Conservation (phyloP, 2,329 filamentous ascomycete genomes). For the Hypoxylon rubiginosum region DNA sequence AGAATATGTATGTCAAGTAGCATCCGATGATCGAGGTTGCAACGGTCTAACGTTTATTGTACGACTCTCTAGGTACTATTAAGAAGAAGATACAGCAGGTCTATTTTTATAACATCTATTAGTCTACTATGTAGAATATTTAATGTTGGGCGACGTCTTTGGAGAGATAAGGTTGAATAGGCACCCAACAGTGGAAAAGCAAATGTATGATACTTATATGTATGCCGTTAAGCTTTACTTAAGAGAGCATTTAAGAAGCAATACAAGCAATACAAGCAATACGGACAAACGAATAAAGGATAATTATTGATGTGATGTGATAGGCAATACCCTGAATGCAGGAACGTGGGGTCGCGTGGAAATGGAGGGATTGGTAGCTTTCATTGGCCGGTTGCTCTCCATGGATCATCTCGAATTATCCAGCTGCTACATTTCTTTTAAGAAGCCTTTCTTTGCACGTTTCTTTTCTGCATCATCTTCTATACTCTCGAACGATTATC, state of each 20-base stretch:
- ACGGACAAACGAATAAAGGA: background rate
- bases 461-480: background rate
- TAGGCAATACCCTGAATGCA: slow-evolving; percentile 6
- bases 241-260: background rate
- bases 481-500: background rate
- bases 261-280: background rate
- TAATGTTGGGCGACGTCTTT: background rate
- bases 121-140: background rate
- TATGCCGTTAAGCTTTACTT: no score
- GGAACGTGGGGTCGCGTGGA: slow-evolving; percentile 21
- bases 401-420: background rate
- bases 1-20: slow-evolving; percentile 34
- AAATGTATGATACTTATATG: background rate
- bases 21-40: slow-evolving; percentile 14
- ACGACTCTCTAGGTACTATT: background rate
- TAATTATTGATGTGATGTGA: background rate
- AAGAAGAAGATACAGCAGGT: background rate
- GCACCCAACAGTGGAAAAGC: background rate
- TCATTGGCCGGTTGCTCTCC: slow-evolving; percentile 11
- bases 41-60: slow-evolving; percentile 29
- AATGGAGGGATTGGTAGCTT: slow-evolving; percentile 9
- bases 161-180: background rate
- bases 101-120: background rate
- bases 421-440: background rate
- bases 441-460: background rate